A percentile compares a stretch with the other conserved stretches of the same genome.
Evolutionary conservation across 306 rosid genomes (phyloP).

Genomic region (Rosa rugosa): DNA sequence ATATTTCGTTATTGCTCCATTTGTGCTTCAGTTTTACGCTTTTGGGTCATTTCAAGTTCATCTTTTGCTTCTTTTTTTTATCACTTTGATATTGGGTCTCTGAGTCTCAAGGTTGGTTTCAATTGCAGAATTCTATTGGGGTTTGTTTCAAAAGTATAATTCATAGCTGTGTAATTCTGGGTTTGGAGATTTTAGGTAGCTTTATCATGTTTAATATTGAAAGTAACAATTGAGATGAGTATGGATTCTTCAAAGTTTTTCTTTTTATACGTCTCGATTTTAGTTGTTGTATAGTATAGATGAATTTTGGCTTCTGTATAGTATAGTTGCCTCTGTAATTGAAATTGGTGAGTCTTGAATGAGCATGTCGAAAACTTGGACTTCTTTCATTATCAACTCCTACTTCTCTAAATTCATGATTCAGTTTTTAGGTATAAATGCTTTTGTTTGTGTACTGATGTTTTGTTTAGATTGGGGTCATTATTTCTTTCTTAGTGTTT

Average conservation of each 20-base stretch:
- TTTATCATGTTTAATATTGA: neutral
- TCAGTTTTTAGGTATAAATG: neutral
- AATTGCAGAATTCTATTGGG: constrained; percentile 6
- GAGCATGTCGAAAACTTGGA: neutral
- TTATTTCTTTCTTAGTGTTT: neutral
- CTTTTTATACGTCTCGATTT: neutral
- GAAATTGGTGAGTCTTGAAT: constrained; percentile 4
- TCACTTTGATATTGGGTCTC: constrained; percentile 9
- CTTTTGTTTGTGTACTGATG: too few relatives aligned
- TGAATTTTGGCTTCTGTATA: neutral
- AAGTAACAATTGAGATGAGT: neutral
- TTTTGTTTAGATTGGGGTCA: neutral
- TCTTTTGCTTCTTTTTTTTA: constrained; percentile 5
- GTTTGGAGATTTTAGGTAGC: neutral
- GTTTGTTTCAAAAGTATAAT: neutral
- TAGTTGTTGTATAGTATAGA: too few relatives aligned
- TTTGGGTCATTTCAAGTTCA: constrained; percentile 14
- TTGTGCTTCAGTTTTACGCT: neutral
- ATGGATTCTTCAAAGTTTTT: neutral
- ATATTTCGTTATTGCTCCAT: constrained; percentile 1
- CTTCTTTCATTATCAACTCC: neutral
- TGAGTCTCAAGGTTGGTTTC: constrained; percentile 24
- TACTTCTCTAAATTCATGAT: neutral
- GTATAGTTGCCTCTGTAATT: neutral
- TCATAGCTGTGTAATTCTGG: neutral